These are phyloP conservation scores for Cercophora scortea DNA, from an alignment of 495 filamentous ascomycete genomes.

Conservation along the genomic window DNA sequence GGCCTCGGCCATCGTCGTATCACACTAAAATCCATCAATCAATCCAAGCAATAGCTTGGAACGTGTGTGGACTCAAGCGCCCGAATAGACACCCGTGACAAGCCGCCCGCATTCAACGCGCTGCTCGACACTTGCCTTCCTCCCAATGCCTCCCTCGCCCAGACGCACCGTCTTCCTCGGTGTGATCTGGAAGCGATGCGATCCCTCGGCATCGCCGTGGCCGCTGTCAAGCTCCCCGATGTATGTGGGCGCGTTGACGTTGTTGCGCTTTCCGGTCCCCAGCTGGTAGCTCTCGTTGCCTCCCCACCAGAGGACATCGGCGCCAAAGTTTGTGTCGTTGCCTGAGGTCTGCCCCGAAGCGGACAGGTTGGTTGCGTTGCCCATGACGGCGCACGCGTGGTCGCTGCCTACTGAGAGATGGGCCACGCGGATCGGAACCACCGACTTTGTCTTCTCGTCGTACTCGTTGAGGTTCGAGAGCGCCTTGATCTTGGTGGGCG, in stretches of 20 bases:
- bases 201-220: constrained; percentile 41
- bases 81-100: constrained; percentile 74
- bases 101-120: constrained; percentile 78
- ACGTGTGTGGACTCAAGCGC: constrained; percentile 12
- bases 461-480: constrained; percentile 79
- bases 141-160: constrained; percentile 53
- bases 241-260: constrained; percentile 62
- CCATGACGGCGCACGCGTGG: constrained; percentile 72
- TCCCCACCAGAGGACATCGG: constrained; percentile 87
- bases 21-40: no score
- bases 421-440: constrained; percentile 70
- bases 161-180: constrained; percentile 63
- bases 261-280: constrained; percentile 83
- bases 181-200: constrained; percentile 74
- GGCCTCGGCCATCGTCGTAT: no score
- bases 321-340: constrained; percentile 71
- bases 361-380: constrained; percentile 61
- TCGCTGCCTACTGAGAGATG: constrained; percentile 66
- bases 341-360: constrained; percentile 40
- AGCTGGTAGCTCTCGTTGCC: constrained; percentile 91
- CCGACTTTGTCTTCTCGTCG: constrained; percentile 57
- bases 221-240: constrained; percentile 65
- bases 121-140: constrained; percentile 71
- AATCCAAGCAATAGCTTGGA: no score
- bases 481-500: constrained; percentile 72